A percentile compares a stretch with the other conserved stretches of the same genome.
These are phyloP conservation scores for Macrophomina pseudophaseolina DNA, from an alignment of 2,329 filamentous ascomycete species.

Conservation along the genomic window DNA sequence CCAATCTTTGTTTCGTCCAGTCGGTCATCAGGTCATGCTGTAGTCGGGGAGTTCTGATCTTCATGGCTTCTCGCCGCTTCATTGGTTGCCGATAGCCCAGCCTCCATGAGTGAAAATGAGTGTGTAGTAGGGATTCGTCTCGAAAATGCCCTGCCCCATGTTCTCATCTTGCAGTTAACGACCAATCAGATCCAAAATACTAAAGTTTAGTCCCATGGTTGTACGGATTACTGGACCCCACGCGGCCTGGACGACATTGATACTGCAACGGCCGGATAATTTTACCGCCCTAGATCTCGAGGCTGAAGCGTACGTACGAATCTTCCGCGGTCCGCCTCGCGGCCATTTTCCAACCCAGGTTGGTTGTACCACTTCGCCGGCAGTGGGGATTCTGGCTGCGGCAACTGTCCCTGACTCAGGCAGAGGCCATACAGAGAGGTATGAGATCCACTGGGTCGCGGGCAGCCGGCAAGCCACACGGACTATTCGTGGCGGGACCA, in stretches of 20 bases:
- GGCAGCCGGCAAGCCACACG: neutral
- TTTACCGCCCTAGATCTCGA: neutral
- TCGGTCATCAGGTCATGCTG: conserved; percentile 14
- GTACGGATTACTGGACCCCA: neutral
- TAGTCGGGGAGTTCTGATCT: neutral
- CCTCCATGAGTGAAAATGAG: conserved; percentile 5
- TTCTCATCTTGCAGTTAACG: neutral
- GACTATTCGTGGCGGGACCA: conserved; percentile 1
- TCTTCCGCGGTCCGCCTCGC: neutral
- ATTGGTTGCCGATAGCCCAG: conserved; percentile 1
- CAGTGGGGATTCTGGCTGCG: conserved; percentile 2
- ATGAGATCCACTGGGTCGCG: neutral
- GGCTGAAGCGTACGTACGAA: conserved; percentile 1
- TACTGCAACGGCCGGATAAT: conserved; percentile 1
- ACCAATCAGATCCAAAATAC: conserved; percentile 1
- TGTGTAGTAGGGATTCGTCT: neutral
- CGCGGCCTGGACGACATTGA: neutral
- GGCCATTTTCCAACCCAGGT: conserved; percentile 10
- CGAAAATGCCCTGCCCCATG: neutral
- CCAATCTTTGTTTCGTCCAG: neutral
- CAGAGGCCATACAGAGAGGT: neutral
- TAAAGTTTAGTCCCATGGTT: conserved; percentile 2
- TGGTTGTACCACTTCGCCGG: conserved; percentile 6
- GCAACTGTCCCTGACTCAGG: conserved; percentile 12
- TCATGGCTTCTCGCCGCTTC: neutral